Conservation (phyloP, 2,329 filamentous ascomycete species). For the Fusarium sp. region DNA sequence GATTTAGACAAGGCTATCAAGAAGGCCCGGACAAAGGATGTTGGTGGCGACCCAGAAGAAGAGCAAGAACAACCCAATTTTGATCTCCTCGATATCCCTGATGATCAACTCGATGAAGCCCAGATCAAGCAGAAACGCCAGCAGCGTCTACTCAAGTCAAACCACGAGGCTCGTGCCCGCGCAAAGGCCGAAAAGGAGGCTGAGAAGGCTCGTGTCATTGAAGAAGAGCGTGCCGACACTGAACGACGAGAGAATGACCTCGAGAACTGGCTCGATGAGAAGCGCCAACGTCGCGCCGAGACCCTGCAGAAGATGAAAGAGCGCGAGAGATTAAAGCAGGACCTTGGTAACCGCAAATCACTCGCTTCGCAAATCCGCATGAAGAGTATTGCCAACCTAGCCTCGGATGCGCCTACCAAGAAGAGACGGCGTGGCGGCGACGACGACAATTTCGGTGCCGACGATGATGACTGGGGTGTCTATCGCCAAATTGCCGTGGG, state of each 20-base stretch:
- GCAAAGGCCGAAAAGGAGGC: slow-evolving; percentile 96
- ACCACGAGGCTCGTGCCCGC: slow-evolving; percentile 91
- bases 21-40: slow-evolving; percentile 91
- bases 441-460: slow-evolving; percentile 95
- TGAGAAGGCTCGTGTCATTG: slow-evolving; percentile 85
- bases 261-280: slow-evolving; percentile 87
- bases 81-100: slow-evolving; percentile 87
- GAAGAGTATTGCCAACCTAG: slow-evolving; percentile 97
- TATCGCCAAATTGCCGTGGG: slow-evolving; percentile 93
- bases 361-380: slow-evolving; percentile 96
- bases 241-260: slow-evolving; percentile 87
- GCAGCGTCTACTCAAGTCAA: slow-evolving; percentile 92
- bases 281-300: slow-evolving; percentile 77
- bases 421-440: slow-evolving; percentile 89
- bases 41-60: slow-evolving; percentile 84
- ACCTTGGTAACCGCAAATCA: slow-evolving; percentile 96
- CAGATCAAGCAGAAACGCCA: slow-evolving; percentile 92
- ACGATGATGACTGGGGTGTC: slow-evolving; percentile 98
- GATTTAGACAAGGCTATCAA: slow-evolving; percentile 93
- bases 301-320: slow-evolving; percentile 90
- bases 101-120: slow-evolving; percentile 93
- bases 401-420: slow-evolving; percentile 86
- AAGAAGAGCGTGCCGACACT: slow-evolving; percentile 85
- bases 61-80: slow-evolving; percentile 88
- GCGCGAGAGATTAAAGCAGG: slow-evolving; percentile 90